A percentile compares a stretch with the other conserved stretches of the same genome.
These are phyloP conservation scores for Solanum pinnatisectum DNA, from an alignment of 257 asterid species.

Conservation along the genomic window DNA sequence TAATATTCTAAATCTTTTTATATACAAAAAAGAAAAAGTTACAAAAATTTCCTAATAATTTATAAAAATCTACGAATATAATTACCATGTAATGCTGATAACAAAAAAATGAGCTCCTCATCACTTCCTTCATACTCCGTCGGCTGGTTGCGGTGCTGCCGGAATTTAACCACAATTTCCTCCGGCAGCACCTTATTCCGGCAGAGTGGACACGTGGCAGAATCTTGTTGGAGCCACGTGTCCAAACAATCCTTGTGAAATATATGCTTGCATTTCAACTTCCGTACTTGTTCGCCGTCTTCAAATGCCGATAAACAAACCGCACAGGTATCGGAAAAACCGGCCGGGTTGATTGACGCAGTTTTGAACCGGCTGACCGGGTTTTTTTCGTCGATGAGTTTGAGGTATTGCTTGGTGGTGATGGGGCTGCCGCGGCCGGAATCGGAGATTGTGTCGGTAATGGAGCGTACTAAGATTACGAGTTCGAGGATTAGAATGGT, in stretches of 20 bases:
- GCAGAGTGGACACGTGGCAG: constrained; percentile 62
- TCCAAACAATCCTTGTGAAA: constrained; percentile 59
- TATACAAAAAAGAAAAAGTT: neutral
- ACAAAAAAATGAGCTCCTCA: constrained; percentile 34
- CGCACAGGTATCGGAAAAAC: constrained; percentile 22
- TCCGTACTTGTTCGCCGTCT: constrained; percentile 50
- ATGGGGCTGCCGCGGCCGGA: constrained; percentile 11
- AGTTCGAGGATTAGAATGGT: constrained; percentile 40
- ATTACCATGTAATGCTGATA: constrained; percentile 42
- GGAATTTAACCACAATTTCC: constrained; percentile 19
- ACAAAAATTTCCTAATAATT: neutral
- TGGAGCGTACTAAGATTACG: constrained; percentile 22
- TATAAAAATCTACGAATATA: constrained; percentile 26
- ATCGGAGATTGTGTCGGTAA: constrained; percentile 11
- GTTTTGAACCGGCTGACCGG: constrained; percentile 21
- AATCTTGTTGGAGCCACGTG: constrained; percentile 51
- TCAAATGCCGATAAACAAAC: constrained; percentile 47
- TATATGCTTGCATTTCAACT: constrained; percentile 45
- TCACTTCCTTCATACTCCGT: constrained; percentile 26
- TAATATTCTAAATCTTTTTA: neutral
- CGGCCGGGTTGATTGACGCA: neutral
- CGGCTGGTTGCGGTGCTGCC: constrained; percentile 2
- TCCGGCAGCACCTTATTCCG: constrained; percentile 45
- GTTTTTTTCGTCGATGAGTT: constrained; percentile 34
- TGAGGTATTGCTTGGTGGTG: constrained; percentile 41